These are phyloP conservation scores for Orbilia javanica DNA, from an alignment of 2,329 filamentous ascomycete genomes.

Conservation along the genomic window DNA sequence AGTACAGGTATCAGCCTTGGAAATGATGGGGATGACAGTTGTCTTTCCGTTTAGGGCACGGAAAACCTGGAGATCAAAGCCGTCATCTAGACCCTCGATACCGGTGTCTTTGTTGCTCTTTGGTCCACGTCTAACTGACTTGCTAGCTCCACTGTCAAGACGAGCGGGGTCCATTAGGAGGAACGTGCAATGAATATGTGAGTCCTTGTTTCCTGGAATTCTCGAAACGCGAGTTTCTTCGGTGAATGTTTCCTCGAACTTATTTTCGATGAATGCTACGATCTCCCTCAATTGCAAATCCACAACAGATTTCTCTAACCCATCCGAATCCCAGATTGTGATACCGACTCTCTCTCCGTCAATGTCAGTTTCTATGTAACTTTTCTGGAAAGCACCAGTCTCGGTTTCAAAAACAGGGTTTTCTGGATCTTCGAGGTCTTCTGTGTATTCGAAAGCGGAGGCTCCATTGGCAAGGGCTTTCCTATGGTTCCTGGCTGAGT, in stretches of 20 bases:
- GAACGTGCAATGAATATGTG: constrained; percentile 96
- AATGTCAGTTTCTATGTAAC: constrained; percentile 91
- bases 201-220: constrained; percentile 91
- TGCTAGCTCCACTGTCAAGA: constrained; percentile 80
- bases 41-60: constrained; percentile 90
- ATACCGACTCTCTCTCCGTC: constrained; percentile 90
- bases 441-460: constrained; percentile 51
- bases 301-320: constrained; percentile 92
- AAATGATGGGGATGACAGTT: constrained; percentile 92
- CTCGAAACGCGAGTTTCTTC: constrained; percentile 98
- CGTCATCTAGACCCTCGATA: constrained; percentile 80
- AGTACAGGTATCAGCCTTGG: constrained; percentile 97
- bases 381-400: constrained; percentile 71
- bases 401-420: constrained; percentile 60
- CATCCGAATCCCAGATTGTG: constrained; percentile 96
- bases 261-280: constrained; percentile 91
- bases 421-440: constrained; percentile 55
- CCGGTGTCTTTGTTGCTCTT: constrained; percentile 63
- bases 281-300: constrained; percentile 94
- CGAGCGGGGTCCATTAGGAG: constrained; percentile 88
- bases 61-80: constrained; percentile 89
- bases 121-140: constrained; percentile 70
- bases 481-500: constrained; percentile 75
- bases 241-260: constrained; percentile 96
- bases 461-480: constrained; percentile 42